Conservation (phyloP, 208 protist genomes). For the Leishmania gerbilli region DNA sequence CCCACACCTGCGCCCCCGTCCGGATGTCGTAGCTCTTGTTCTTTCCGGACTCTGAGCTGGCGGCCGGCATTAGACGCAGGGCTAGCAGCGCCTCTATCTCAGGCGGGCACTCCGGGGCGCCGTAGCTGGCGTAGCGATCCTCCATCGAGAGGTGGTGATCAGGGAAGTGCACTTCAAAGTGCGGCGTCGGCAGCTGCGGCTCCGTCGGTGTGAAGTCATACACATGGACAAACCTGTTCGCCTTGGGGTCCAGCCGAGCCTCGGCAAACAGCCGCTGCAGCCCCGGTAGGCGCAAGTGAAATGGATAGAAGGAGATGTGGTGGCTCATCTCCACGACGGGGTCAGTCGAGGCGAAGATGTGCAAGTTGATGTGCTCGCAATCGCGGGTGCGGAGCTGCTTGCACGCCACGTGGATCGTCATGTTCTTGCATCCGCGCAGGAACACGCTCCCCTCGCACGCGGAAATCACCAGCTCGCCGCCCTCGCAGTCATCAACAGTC, state of each 20-base stretch:
- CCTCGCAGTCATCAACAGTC: conserved; percentile 92
- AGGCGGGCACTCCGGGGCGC: conserved; percentile 66
- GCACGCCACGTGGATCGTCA: conserved; percentile 91
- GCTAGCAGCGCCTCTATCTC: conserved; percentile 82
- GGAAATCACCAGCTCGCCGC: conserved; percentile 90
- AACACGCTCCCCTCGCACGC: conserved; percentile 93
- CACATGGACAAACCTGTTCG: conserved; percentile 91
- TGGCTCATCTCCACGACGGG: conserved; percentile 91
- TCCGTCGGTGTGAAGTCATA: conserved; percentile 91
- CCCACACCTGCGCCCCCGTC: conserved; percentile 66
- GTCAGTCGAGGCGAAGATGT: conserved; percentile 90
- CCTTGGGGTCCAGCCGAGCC: conserved; percentile 64
- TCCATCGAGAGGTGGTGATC: conserved; percentile 71
- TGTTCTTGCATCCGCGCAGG: conserved; percentile 91
- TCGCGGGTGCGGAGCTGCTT: conserved; percentile 93
- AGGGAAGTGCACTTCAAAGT: conserved; percentile 77
- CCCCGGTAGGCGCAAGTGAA: conserved; percentile 73
- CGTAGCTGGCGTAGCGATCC: conserved; percentile 66
- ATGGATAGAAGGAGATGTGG: conserved; percentile 83
- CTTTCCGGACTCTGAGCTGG: conserved; percentile 81
- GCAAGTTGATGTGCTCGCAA: conserved; percentile 80
- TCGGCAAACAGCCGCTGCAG: conserved; percentile 59
- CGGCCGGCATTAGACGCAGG: conserved; percentile 65
- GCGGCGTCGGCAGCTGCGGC: conserved; percentile 55
- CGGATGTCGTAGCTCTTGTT: conserved; percentile 92